Conservation (phyloP, 2,329 filamentous ascomycete species). For the Trichoderma polysporum region DNA sequence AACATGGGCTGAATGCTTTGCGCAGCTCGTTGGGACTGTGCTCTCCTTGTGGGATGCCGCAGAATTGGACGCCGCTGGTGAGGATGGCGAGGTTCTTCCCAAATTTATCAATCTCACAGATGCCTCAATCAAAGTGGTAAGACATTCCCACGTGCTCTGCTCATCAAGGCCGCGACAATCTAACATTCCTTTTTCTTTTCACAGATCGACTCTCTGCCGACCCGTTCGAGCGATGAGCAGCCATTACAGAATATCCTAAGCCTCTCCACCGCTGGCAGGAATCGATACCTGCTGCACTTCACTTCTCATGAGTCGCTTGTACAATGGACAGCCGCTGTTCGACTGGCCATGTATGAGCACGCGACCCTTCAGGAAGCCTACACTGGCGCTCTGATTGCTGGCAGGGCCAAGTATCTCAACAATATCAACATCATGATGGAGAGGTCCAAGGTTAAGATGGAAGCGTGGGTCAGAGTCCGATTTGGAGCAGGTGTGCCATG, state of each 20-base stretch:
- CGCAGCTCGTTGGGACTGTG: slow-evolving; percentile 92
- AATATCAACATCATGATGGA: slow-evolving; percentile 90
- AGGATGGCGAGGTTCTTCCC: slow-evolving; percentile 80
- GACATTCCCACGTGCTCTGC: slow-evolving; percentile 23
- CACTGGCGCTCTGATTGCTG: slow-evolving; percentile 91
- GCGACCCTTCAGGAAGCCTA: slow-evolving; percentile 93
- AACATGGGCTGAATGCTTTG: slow-evolving; percentile 95
- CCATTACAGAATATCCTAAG: slow-evolving; percentile 92
- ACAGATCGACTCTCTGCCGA: slow-evolving; percentile 85
- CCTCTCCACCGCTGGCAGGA: slow-evolving; percentile 91
- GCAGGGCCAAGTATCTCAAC: slow-evolving; percentile 85
- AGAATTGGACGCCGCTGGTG: slow-evolving; percentile 82
- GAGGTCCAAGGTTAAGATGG: slow-evolving; percentile 70
- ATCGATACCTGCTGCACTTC: slow-evolving; percentile 94
- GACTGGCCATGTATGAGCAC: slow-evolving; percentile 92
- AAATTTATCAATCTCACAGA: slow-evolving; percentile 97
- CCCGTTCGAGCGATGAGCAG: slow-evolving; percentile 71
- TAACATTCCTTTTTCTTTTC: slow-evolving; percentile 16
- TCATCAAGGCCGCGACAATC: not conserved
- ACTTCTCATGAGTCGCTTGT: slow-evolving; percentile 90
- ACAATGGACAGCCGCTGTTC: slow-evolving; percentile 94
- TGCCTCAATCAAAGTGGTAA: slow-evolving; percentile 96
- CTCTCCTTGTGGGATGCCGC: slow-evolving; percentile 94
- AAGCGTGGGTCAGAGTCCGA: slow-evolving; percentile 92
- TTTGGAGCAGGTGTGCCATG: slow-evolving; percentile 96